Evolutionary conservation across 2,329 filamentous ascomycete genomes (phyloP), one percentile per base, ranked within the genome.

Genomic region (Aspergillus floridensis): DNA sequence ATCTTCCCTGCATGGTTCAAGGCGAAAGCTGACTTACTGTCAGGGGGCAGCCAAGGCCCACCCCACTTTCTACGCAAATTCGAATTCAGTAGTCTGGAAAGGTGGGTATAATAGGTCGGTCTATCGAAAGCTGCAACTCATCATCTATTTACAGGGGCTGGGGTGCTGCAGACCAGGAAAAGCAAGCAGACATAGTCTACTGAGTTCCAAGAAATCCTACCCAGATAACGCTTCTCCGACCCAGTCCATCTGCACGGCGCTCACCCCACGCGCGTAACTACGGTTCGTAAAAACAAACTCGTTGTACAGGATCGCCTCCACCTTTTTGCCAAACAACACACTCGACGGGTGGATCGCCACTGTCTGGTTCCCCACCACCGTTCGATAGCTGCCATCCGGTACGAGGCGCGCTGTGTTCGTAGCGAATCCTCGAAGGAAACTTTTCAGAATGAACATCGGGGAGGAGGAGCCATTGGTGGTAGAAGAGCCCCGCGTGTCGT

Each of bases 211-310:
- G n/a, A 63, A 41, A 22, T 24, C 53, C 26, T 65, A 64, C 31
- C 70, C 71, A 52, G 69, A 70, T 59, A 77, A 62, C 26, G 81
- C 78, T 59, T 86, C 82, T 22, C 79, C 82, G 24, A 88, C 77
- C 86, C 86, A 88, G 62, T 82, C 79, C 77, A 87, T 76, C 74
- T 87, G 82, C 55, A 88, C 82, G 0, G 82, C 84, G 71, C 84
- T 87, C 7, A 88, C 86, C 3, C 83, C 81, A 52, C 84, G 77
- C 14, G 84, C 86, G 75, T 87, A 88, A 56, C 83, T 84, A 64
- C 83, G 83, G 48, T 82, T 87, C 21, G 86, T 88, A 67, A 85
- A 88, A 2, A 88, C 84, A 70, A 86, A 87, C 70, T 88, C 86
- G 60, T 84, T 86, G 66, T 86, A 88, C 70, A 88, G 77, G 56